Conservation (phyloP, 2,329 filamentous ascomycete genomes). For the Scopulariopsis brevicaulis region DNA sequence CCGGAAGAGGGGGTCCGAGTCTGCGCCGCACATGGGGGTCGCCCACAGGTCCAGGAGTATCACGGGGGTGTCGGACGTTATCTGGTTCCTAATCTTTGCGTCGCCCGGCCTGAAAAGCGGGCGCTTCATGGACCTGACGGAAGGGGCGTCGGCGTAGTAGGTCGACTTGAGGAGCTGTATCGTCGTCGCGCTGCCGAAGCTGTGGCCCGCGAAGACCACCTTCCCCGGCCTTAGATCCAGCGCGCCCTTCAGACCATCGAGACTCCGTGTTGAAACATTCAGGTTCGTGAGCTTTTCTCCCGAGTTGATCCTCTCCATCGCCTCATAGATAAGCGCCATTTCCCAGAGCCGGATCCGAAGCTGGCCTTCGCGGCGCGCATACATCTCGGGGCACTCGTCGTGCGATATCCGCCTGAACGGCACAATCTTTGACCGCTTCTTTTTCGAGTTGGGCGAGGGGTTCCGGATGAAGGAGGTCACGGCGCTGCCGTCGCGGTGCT, state of each 20-base stretch:
- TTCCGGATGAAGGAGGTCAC: conserved; percentile 63
- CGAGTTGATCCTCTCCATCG: conserved; percentile 53
- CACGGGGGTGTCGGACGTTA: conserved; percentile 54
- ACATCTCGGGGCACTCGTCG: conserved; percentile 51
- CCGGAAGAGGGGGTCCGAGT: conserved; percentile 53
- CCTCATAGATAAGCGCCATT: conserved; percentile 58
- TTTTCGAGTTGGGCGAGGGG: conserved; percentile 18
- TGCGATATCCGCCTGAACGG: conserved; percentile 48
- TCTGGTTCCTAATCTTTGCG: conserved; percentile 45
- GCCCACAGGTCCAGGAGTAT: conserved; percentile 76
- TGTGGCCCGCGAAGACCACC: conserved; percentile 69
- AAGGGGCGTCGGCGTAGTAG: conserved; percentile 48
- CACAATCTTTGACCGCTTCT: conserved; percentile 15
- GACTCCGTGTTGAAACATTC: conserved; percentile 33
- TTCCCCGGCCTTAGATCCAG: conserved; percentile 63
- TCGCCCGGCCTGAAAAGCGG: conserved; percentile 50
- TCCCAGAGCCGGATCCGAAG: conserved; percentile 71
- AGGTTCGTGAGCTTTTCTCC: conserved; percentile 38
- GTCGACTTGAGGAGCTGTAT: conserved; percentile 71
- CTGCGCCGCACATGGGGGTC: conserved; percentile 54
- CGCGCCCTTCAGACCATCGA: conserved; percentile 47
- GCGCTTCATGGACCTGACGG: conserved; percentile 29
- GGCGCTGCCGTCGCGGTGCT: conserved; percentile 73
- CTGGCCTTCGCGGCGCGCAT: conserved; percentile 57
- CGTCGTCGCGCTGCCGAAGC: conserved; percentile 65